Conservation (phyloP, 2,329 filamentous ascomycete genomes). For the Clonostachys rhizophaga region DNA sequence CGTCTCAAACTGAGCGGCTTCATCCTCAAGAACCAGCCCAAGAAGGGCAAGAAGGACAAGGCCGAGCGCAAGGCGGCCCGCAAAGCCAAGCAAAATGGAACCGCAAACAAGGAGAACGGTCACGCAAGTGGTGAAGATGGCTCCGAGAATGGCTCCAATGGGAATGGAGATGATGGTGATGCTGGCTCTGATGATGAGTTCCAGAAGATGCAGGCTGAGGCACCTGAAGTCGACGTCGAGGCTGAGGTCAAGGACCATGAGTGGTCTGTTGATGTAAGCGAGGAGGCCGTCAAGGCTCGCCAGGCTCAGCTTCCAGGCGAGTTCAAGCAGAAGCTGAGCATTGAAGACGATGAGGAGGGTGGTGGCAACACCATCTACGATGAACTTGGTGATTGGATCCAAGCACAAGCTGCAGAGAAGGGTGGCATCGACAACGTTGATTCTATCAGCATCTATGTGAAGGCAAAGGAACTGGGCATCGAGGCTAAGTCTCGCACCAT, state of each 20-base stretch:
- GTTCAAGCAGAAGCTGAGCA: conserved; percentile 85
- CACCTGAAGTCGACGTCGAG: conserved; percentile 40
- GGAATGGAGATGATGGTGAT: conserved; percentile 46
- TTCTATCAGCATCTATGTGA: conserved; percentile 89
- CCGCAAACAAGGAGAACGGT: conserved; percentile 49
- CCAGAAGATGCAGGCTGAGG: conserved; percentile 68
- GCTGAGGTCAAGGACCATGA: conserved; percentile 75
- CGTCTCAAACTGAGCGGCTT: conserved; percentile 95
- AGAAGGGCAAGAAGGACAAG: conserved; percentile 97
- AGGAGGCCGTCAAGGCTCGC: conserved; percentile 90
- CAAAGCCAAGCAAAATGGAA: conserved; percentile 75
- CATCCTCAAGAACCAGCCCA: conserved; percentile 91
- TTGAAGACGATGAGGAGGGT: conserved; percentile 74
- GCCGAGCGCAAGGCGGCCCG: conserved; percentile 86
- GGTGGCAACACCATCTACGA: conserved; percentile 77
- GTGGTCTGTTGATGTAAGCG: conserved; percentile 96
- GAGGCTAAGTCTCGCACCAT: conserved; percentile 92
- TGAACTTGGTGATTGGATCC: conserved; percentile 89
- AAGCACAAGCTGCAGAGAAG: conserved; percentile 65
- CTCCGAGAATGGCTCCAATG: conserved; percentile 44
- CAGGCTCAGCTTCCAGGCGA: conserved; percentile 90
- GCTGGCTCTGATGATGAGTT: conserved; percentile 90
- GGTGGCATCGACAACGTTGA: conserved; percentile 75
- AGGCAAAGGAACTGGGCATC: conserved; percentile 94
- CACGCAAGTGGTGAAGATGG: conserved; percentile 53